Base-by-base conservation (phyloP, 2,329 filamentous ascomycete genomes). In the Zymoseptoria pseudotritici region DNA sequence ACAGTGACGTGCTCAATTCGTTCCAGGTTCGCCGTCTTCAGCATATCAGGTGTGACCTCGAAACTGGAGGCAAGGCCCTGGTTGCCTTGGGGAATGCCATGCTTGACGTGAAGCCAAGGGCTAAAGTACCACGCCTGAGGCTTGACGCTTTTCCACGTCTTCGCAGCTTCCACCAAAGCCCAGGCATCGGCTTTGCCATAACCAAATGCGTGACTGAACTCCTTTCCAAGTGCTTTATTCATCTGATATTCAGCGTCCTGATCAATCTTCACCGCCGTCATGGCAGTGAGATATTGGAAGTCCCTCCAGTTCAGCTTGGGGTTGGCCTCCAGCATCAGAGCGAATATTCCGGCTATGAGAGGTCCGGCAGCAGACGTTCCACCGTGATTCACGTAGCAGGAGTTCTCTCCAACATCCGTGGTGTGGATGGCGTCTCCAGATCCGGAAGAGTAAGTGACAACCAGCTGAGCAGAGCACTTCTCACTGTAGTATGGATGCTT, bases 401-500 rank as follows among this genome's bases (percentile, higher is more conserved):
- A 79, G 73, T 95, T 88, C 53, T 67, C 59, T 56, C 94, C 94
- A 24, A 99, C 91, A 69, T 99, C 94, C 0, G 94, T 99, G 0
- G 94, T 99, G 76, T 97, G 92, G 69, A 99, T 99, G 11, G 89
- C 85, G 75, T 96, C 91, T 54, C 86, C 86, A 65, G 86, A 86
- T 59, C 94, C 94, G 75, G 91, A 97, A 72, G 92, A 97, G 75
- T 97, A 99, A 0, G 94, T 96, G 9, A 99, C 94, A 2, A 97
- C 92, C 53, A 99, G 80, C 73, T 96, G 90, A 21, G 94, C 94
- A 2, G 93, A 97, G 78, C 94, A 99, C 63, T 90, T 88, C 75
- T 99, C 94, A 0, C 93, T 97, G 75, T 99, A 99, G 74, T 93
- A 94, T 0, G 94, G 92, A 71, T 97, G 93, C n/a, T 83, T 76